Evolutionary conservation across 257 asterid species (phyloP).

Genomic region (Ballota nigra): DNA sequence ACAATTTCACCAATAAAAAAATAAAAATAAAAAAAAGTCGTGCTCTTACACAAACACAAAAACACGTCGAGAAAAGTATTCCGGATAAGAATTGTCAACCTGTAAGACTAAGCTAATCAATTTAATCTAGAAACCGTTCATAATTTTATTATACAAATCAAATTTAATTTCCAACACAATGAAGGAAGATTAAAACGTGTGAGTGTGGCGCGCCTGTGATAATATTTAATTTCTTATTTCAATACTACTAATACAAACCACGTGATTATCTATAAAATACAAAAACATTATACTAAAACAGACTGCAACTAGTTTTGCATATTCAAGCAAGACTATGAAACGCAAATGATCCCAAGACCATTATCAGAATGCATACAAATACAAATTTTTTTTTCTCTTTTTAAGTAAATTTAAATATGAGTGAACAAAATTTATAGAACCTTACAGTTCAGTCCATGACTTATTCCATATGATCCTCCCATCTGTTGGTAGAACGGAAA

Average conservation of each 20-base stretch:
- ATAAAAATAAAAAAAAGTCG: background rate
- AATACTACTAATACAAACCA: background rate
- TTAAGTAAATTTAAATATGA: background rate
- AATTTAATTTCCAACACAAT: background rate
- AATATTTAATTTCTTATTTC: too few relatives aligned
- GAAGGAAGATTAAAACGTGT: too few relatives aligned
- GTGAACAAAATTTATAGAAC: conserved; percentile 1
- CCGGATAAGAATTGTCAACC: background rate
- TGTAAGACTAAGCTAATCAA: background rate
- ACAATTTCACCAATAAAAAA: too few relatives aligned
- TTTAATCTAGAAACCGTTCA: background rate
- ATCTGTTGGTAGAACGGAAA: conserved; percentile 3
- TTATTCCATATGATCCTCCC: conserved; percentile 18
- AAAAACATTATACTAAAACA: background rate
- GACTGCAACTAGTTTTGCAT: background rate
- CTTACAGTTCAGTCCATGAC: background rate
- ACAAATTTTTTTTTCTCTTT: background rate
- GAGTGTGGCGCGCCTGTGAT: too few relatives aligned
- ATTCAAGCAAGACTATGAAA: background rate
- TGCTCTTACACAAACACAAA: background rate
- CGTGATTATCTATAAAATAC: background rate
- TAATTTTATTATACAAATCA: background rate
- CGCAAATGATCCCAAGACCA: background rate
- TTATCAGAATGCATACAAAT: background rate
- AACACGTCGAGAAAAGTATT: conserved; percentile 1